Conservation (phyloP, 192 early-diverging fungal genomes). For the Spinellus fusiger region DNA sequence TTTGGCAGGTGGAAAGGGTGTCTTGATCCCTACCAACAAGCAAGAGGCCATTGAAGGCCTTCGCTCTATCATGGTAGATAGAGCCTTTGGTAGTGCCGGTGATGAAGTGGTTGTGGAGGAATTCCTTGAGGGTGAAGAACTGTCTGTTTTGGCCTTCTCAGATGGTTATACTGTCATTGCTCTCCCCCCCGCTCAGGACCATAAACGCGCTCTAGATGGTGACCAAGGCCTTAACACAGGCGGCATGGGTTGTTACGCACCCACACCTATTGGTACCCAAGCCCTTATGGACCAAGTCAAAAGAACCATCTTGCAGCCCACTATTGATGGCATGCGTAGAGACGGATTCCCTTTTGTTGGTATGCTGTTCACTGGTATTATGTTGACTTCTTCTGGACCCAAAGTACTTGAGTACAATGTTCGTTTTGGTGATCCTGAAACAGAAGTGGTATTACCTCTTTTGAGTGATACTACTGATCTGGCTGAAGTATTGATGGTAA, state of each 20-base stretch:
- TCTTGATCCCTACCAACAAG: constrained; percentile 80
- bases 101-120: constrained; percentile 96
- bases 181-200: constrained; percentile 95
- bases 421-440: constrained; percentile 98
- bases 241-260: constrained; percentile 98
- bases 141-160: constrained; percentile 84
- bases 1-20: constrained; percentile 97
- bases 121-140: constrained; percentile 87
- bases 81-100: constrained; percentile 86
- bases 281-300: constrained; percentile 68
- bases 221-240: constrained; percentile 96
- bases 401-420: constrained; percentile 98
- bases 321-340: constrained; percentile 93
- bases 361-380: constrained; percentile 93
- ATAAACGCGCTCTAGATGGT: constrained; percentile 94
- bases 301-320: constrained; percentile 78
- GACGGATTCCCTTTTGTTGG: constrained; percentile 97
- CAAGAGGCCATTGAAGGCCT: constrained; percentile 84
- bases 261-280: constrained; percentile 85
- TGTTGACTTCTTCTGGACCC: constrained; percentile 86
- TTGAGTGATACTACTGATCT: constrained; percentile 80
- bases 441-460: constrained; percentile 90
- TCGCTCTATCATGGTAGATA: constrained; percentile 83
- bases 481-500: constrained; percentile 68
- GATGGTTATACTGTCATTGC: constrained; percentile 92